Evolutionary conservation across 176 grass and related monocot species (phyloP).

Genomic region (Triticum monococcum): DNA sequence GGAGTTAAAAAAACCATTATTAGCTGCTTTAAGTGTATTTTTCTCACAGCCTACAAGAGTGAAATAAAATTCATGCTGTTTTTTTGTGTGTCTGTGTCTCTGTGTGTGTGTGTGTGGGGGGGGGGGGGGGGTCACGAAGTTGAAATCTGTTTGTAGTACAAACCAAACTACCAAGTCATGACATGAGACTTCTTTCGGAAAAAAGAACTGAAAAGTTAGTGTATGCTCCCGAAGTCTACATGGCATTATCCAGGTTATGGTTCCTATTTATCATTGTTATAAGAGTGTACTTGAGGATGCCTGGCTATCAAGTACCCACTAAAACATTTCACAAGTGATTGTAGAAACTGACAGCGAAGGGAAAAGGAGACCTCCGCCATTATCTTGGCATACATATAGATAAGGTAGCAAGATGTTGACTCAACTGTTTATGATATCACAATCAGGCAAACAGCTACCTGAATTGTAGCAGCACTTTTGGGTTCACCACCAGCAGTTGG

Average conservation of each 20-base stretch:
- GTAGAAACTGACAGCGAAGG: neutral
- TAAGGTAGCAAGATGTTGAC: neutral
- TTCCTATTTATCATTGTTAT: slow-evolving; percentile 14
- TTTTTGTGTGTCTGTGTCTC: too few species aligned
- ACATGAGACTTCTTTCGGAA: neutral
- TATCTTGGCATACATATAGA: neutral
- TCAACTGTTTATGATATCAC: neutral
- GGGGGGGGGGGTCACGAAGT: too few species aligned
- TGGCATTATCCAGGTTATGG: neutral
- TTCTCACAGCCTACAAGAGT: neutral
- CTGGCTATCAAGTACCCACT: slow-evolving; percentile 4
- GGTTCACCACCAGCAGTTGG: slow-evolving; percentile 83
- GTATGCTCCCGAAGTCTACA: too few species aligned
- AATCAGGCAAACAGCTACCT: slow-evolving; percentile 50
- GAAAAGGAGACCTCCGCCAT: neutral
- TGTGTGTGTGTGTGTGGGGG: too few species aligned
- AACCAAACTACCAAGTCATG: neutral
- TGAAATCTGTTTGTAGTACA: too few species aligned
- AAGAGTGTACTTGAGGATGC: neutral
- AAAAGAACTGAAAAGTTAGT: too few species aligned
- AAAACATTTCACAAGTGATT: slow-evolving; percentile 4
- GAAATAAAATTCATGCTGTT: too few species aligned
- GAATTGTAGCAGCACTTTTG: slow-evolving; percentile 72
- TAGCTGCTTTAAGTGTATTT: neutral
- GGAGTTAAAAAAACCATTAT: neutral